Evolutionary conservation across 2,329 filamentous ascomycete species (phyloP).

Genomic region (Coccinonectria pachysandricola): DNA sequence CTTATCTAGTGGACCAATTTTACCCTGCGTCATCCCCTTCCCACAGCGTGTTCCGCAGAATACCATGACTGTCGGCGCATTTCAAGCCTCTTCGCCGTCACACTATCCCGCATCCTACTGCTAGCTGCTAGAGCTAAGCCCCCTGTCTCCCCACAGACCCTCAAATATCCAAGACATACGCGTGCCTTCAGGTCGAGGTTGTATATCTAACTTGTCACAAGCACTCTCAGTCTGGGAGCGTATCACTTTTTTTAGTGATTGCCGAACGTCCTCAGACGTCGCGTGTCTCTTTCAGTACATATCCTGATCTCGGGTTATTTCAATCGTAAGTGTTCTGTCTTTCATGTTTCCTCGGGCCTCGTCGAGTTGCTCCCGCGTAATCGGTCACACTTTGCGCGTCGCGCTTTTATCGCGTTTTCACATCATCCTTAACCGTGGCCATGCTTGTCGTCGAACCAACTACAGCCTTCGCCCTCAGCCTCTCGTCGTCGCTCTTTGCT

Average conservation of each 20-base stretch:
- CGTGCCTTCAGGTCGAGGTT: slow-evolving; percentile 8
- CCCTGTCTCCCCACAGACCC: slow-evolving; percentile 8
- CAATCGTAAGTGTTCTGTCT: slow-evolving; percentile 25
- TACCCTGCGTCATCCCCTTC: too few species aligned
- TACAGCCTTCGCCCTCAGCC: too few species aligned
- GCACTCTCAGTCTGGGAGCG: slow-evolving; percentile 12
- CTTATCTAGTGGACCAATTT: too few species aligned
- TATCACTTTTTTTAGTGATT: slow-evolving; percentile 16
- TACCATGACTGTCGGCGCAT: slow-evolving; percentile 8
- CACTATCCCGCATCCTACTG: too few species aligned
- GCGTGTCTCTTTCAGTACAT: slow-evolving; percentile 16
- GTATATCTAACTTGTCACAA: slow-evolving; percentile 18
- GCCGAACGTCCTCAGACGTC: slow-evolving; percentile 12
- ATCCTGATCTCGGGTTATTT: slow-evolving; percentile 20
- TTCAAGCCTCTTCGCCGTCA: slow-evolving; percentile 6
- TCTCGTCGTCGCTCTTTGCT: too few species aligned
- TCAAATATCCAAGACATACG: slow-evolving; percentile 17
- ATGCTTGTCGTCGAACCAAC: too few species aligned
- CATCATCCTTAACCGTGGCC: slow-evolving; percentile 3
- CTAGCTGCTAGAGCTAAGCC: too few species aligned
- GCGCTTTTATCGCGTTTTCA: slow-evolving; percentile 8
- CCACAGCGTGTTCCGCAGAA: too few species aligned
- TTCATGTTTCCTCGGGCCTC: slow-evolving; percentile 8
- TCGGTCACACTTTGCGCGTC: too few species aligned
- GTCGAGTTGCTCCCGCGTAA: slow-evolving; percentile 7